Conservation (phyloP, 208 protist genomes). For the Wallacemonas sp. region DNA sequence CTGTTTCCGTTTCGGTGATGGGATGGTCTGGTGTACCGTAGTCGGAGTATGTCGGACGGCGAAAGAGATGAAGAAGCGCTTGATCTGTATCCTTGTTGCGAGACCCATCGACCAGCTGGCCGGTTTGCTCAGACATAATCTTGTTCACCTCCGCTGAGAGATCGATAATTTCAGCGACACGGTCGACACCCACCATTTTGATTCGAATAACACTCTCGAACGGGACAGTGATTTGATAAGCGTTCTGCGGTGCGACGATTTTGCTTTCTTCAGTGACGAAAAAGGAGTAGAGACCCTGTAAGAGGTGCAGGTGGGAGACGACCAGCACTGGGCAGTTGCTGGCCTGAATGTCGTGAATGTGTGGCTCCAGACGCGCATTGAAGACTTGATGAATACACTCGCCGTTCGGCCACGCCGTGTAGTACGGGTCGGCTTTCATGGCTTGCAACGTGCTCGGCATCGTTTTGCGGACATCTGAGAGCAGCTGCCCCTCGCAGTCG, state of each 20-base stretch:
- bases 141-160: constrained; percentile 56
- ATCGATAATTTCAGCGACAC: constrained; percentile 70
- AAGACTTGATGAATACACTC: constrained; percentile 90
- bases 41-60: constrained; percentile 2
- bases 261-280: constrained; percentile 80
- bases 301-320: constrained; percentile 73
- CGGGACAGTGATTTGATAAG: constrained; percentile 77
- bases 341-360: constrained; percentile 91
- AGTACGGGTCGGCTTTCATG: constrained; percentile 85
- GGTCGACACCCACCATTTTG: constrained; percentile 55
- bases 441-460: constrained; percentile 79
- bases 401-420: constrained; percentile 87
- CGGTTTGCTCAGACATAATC: constrained; percentile 26
- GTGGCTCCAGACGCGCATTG: constrained; percentile 83
- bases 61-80: constrained; percentile 10
- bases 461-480: constrained; percentile 66
- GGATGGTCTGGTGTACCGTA: not conserved
- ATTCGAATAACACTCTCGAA: constrained; percentile 82
- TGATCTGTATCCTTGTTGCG: constrained; percentile 20
- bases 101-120: not conserved
- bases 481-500: constrained; percentile 81
- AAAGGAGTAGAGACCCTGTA: constrained; percentile 88
- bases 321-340: constrained; percentile 77
- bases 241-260: constrained; percentile 73
- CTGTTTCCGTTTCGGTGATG: constrained; percentile 6